Percentiles rank a stretch among this genome's conserved stretches.
Evolutionary conservation across 306 rosid genomes (phyloP).

Genomic region (Vicia faba): DNA sequence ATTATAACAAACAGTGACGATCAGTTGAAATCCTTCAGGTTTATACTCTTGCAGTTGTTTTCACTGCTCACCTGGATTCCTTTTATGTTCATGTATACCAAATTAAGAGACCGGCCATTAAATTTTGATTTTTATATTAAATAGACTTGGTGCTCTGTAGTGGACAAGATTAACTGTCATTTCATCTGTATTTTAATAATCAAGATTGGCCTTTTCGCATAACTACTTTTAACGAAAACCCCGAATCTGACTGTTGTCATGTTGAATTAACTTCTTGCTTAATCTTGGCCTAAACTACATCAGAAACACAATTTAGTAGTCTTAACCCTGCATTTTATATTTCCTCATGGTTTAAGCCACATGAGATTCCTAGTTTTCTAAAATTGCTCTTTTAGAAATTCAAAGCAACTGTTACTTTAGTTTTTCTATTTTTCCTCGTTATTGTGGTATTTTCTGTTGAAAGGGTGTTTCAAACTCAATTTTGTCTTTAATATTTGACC

Average conservation of each 20-base stretch:
- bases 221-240: slow-evolving; percentile 9
- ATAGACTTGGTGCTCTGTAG: not conserved
- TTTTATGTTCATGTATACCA: not conserved
- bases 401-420: slow-evolving; percentile 16
- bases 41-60: not conserved
- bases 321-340: not conserved
- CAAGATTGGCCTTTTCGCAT: not conserved
- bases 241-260: not conserved
- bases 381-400: slow-evolving; percentile 1
- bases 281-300: slow-evolving; percentile 12
- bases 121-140: not conserved
- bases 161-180: not conserved
- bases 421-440: slow-evolving; percentile 57
- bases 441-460: slow-evolving; percentile 30
- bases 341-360: not conserved
- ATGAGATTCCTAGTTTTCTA: slow-evolving; percentile 19
- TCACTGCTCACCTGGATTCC: not conserved
- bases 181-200: slow-evolving; percentile 15
- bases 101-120: slow-evolving; percentile 2
- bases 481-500: slow-evolving; percentile 13
- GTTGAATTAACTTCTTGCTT: slow-evolving; percentile 25
- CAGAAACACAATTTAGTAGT: slow-evolving; percentile 9
- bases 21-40: slow-evolving; percentile 7
- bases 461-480: slow-evolving; percentile 15
- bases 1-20: not conserved